Evolutionary conservation across 169 alveolate species (phyloP), one percentile per base, ranked within the genome.

Genomic region (Ichthyophthirius multifiliis): DNA sequence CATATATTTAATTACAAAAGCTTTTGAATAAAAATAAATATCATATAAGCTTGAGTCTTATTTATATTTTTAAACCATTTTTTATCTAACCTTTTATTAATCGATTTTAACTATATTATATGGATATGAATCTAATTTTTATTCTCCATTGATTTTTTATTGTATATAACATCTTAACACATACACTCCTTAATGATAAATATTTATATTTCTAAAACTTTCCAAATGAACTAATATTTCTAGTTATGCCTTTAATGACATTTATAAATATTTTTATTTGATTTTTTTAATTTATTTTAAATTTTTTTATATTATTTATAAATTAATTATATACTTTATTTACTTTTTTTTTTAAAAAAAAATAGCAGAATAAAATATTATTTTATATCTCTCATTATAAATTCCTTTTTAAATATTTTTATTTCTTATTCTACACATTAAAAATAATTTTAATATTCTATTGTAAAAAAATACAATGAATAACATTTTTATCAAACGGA

Each of bases 161-260:
- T 41, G 7, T 41, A 9, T 41, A 9, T 9, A 41, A 41, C 7
- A 65, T 73, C 81, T 85, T 55, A 85, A 64, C 67, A 65, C 79
- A 74, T 92, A 92, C 7, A 92, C 76, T 1, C 96, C 96, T 71
- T 90, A 89, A 43, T 92, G 91, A 44, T 87, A 83, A 16, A 92
- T 81, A 74, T 92, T 94, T 9, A 92, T 85, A 75, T 92, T 92
- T 73, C 93, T 85, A 62, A 89, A 89, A 16, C 91, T 85, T 37
- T 92, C 90, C 39, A 85, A 76, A 82, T 92, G 94, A 5, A 89
- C 71, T 34, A 90, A 86, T 13, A 87, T 62, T 62, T 93, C 97
- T 62, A 89, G 48, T 13, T 89, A 76, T 16, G 92, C 91, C 84
- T 91, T 89, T 32, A 93, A 81, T 15, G 94, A 84, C 97, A 92